Conservation (phyloP, 495 filamentous ascomycete genomes). For the Trichoderma reesei region DNA sequence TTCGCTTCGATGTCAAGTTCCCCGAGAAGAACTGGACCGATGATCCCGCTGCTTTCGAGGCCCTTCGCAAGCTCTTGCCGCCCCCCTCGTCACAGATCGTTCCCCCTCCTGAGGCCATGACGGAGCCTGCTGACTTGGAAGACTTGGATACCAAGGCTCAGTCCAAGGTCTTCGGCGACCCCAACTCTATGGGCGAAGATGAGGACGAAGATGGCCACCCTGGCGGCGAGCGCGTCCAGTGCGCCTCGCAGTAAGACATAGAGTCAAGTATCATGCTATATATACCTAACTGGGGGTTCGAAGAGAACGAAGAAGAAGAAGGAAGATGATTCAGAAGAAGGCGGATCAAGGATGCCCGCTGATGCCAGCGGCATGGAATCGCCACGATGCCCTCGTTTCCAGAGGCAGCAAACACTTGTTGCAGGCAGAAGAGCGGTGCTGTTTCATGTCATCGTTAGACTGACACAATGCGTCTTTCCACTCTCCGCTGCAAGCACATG, state of each 20-base stretch:
- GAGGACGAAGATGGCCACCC: slow-evolving; percentile 74
- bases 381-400: background rate
- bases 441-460: background rate
- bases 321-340: too few species aligned
- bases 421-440: background rate
- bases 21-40: slow-evolving; percentile 58
- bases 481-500: slow-evolving; percentile 13
- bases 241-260: slow-evolving; percentile 80
- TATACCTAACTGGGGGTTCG: background rate
- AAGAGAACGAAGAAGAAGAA: background rate
- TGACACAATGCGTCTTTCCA: background rate
- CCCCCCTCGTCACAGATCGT: slow-evolving; percentile 48
- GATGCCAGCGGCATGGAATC: background rate
- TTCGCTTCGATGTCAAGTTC: slow-evolving; percentile 97
- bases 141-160: slow-evolving; percentile 67
- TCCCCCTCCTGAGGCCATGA: slow-evolving; percentile 74
- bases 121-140: slow-evolving; percentile 73
- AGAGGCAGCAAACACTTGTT: background rate
- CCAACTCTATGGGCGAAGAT: slow-evolving; percentile 59
- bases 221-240: slow-evolving; percentile 90
- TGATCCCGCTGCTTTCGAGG: slow-evolving; percentile 45
- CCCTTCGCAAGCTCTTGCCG: slow-evolving; percentile 75
- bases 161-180: slow-evolving; percentile 55
- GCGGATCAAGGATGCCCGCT: background rate
- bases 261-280: background rate